phyloP scores from a whole-genome alignment of 306 rosid species.

The Casuarina cunninghamiana region DNA sequence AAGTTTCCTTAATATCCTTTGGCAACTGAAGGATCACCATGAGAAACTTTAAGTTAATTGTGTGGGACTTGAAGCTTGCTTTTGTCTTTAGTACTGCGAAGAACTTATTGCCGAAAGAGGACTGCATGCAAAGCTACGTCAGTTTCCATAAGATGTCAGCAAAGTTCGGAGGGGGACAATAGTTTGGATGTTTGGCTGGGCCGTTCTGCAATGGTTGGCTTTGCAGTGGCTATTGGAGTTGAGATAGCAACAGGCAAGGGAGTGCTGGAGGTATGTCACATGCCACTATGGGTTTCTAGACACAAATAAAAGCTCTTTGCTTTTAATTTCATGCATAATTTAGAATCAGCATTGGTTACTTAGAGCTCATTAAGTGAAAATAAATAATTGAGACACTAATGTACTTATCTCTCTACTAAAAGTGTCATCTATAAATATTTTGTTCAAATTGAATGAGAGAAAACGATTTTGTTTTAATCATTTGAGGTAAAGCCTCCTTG shows the following conservation, averaged over 20 bases:
- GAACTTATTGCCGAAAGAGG: conserved; percentile 45
- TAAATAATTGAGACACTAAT: not conserved
- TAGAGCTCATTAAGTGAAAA: not conserved
- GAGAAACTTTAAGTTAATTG: not conserved
- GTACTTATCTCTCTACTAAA: not conserved
- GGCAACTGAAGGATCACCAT: not conserved
- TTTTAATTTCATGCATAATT: conserved; percentile 23
- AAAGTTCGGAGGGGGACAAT: conserved; percentile 51
- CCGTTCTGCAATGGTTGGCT: conserved; percentile 88
- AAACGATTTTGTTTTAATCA: not conserved
- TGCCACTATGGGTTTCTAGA: not conserved
- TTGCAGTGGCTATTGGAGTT: conserved; percentile 68
- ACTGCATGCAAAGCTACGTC: conserved; percentile 40
- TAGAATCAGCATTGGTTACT: not conserved
- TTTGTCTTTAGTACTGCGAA: conserved; percentile 44
- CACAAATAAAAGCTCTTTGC: not conserved
- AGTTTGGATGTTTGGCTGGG: conserved; percentile 86
- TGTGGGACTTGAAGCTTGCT: conserved; percentile 20
- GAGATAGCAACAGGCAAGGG: conserved; percentile 91
- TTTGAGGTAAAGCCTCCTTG: not conserved
- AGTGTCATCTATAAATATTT: not conserved
- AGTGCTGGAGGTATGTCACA: conserved; percentile 70
- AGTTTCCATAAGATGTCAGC: conserved; percentile 73
- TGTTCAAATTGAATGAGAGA: not conserved
- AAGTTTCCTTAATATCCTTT: conserved; percentile 8